These are phyloP conservation scores for Raddia distichophylla DNA, from an alignment of 176 grass and related monocot species.

Conservation along the genomic window DNA sequence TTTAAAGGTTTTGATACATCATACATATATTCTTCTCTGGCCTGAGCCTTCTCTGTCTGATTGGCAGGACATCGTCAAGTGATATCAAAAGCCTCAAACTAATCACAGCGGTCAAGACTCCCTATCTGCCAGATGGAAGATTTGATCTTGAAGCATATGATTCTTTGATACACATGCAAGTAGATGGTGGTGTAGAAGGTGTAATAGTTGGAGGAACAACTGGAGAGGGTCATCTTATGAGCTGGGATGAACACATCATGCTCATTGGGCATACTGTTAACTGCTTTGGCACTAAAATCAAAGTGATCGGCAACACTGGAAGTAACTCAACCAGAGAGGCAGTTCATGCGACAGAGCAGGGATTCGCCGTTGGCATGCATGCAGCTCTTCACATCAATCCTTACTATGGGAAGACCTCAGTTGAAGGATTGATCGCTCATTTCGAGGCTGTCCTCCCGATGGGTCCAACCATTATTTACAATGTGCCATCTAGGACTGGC, in stretches of 20 bases:
- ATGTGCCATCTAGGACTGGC: slow-evolving; percentile 71
- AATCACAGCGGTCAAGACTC: slow-evolving; percentile 87
- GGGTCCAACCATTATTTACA: slow-evolving; percentile 91
- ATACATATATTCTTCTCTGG: slow-evolving; percentile 8
- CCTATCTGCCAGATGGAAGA: slow-evolving; percentile 93
- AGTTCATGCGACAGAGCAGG: slow-evolving; percentile 85
- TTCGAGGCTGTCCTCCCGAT: slow-evolving; percentile 74
- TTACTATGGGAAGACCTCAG: slow-evolving; percentile 92
- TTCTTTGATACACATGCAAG: slow-evolving; percentile 73
- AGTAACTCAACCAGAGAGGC: slow-evolving; percentile 96
- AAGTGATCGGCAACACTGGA: slow-evolving; percentile 94
- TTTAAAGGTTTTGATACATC: neutral
- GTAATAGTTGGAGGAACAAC: slow-evolving; percentile 94
- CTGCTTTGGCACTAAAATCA: slow-evolving; percentile 91
- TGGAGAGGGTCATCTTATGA: slow-evolving; percentile 96
- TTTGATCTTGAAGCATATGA: slow-evolving; percentile 99
- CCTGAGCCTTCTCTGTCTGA: slow-evolving; percentile 37
- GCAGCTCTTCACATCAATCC: slow-evolving; percentile 97
- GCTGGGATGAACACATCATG: slow-evolving; percentile 99
- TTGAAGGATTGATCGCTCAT: slow-evolving; percentile 70
- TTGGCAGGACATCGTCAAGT: slow-evolving; percentile 66
- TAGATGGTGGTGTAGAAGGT: slow-evolving; percentile 73
- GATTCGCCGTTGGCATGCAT: slow-evolving; percentile 91
- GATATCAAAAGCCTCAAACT: slow-evolving; percentile 72
- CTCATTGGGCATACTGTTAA: slow-evolving; percentile 95